Evolutionary conservation across 257 asterid species (phyloP), one percentile per base, ranked within the genome.

Genomic region (Scutellaria barbata): DNA sequence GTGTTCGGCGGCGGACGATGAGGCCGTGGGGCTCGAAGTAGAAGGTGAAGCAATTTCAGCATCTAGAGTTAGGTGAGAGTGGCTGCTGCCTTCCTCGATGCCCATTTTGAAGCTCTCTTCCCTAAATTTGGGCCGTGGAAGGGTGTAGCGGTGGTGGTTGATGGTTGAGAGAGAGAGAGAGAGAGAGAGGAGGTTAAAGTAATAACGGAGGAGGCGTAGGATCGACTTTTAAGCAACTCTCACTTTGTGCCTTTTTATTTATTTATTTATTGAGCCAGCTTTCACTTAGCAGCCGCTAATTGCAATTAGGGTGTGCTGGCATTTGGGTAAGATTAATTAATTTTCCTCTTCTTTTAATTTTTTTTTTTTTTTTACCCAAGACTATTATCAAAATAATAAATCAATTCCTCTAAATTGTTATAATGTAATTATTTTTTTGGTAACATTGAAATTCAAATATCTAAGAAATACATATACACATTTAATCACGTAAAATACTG

Each of bases 171-270:
- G 45, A 63, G 48, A 42, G 53, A 63, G 61, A 35, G 65, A 20
- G 51, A 61, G 54, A 60, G 14, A 63, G 25, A 22, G 8, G 41
- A 18, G 63, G 53, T 63, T 67, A 69, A 64, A 41, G 66, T 63
- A 61, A 59, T 60, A 62, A 74, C 0, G 30, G 63, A 50, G 59
- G 76, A 81, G 77, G 69, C 67, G 90, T 47, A 76, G 85, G 84
- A 63, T 55, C 83, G 87, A 88, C 83, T 82, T 82, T 81, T 78
- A 83, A 86, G 92, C 86, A 81, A 83, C 83, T 71, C 82, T 77
- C 67, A 57, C 77, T 46, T 45, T 58, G n/a, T 58, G 59, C 33
- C 33, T 25, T 33, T 45, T 40, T 20, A 45, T 5, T 20, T 22
- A 22, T 22, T 22, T 22, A 22, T 22, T 22, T 22, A 22, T 22